Base-by-base conservation (phyloP, 768 basidiomycete species). In the Botryobasidium botryosum region DNA sequence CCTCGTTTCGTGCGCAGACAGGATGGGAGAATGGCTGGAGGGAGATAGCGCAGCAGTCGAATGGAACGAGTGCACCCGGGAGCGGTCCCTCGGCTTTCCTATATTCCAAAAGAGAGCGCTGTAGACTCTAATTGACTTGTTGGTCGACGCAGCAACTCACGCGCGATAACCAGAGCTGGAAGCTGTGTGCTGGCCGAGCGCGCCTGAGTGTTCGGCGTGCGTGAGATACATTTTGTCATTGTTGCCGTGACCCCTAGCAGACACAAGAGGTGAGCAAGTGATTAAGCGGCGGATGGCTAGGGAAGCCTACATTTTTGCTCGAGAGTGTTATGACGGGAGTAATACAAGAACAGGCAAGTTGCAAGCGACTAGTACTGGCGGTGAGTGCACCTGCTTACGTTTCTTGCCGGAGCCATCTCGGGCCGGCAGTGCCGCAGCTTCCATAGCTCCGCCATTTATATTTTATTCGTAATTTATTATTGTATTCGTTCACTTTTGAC, bases 1-100 rank as follows among this genome's bases (percentile, higher is more conserved):
- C 84, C 15, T 69, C 58, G 53, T 90, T 88, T 26, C 81, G 70
- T 2, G 84, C 79, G 55, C 81, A 84, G 10, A 94, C 90, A 1
- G 91, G 91, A 54, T 88, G 78, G 23, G 67, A 67, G 57, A 92
- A 94, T 4, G 80, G 84, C 55, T 91, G 87, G 51, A 88, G 82
- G 6, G 87, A 86, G 27, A 94, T 71, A 0, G 87, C 77, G 52
- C 91, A 96, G 51, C 80, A 92, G 62, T 94, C 90, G 55, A 85
- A 88, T 24, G 85, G 84, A 0, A 80, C 84, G 36, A 67, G 64
- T 31, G 71, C 66, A 50, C 68, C 74, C 29, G 76, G 72, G 56
- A 75, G 74, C 1, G 74, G 71, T 29, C 70, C 77, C 58, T 82
- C 35, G 23, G 66, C 66, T 57, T 83, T 84, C 40, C 79, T 83